Conservation (phyloP, 2,329 filamentous ascomycete genomes). For the Cryphonectria nitschkei region DNA sequence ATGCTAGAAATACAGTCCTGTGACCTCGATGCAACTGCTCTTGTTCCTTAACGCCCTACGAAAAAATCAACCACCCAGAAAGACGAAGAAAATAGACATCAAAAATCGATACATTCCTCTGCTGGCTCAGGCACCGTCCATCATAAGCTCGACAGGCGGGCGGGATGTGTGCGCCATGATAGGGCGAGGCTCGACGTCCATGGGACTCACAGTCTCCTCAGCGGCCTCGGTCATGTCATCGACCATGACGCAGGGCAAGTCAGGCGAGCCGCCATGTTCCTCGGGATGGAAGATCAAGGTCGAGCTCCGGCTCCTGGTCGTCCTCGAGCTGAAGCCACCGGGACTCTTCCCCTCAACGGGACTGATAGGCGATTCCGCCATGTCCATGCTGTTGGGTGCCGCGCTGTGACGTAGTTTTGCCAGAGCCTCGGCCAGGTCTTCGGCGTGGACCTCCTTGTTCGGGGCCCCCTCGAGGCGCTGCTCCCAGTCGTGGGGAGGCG, state of each 20-base stretch:
- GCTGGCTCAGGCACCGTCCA: conserved; percentile 48
- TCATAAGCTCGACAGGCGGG: conserved; percentile 71
- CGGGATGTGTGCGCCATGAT: conserved; percentile 64
- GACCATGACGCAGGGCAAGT: conserved; percentile 67
- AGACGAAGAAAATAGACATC: background rate
- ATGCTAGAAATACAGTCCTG: conserved; percentile 23
- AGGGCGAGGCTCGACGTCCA: conserved; percentile 46
- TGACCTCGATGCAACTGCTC: conserved; percentile 24
- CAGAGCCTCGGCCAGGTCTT: conserved; percentile 69
- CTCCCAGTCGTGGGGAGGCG: conserved; percentile 71
- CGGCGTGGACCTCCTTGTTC: conserved; percentile 71
- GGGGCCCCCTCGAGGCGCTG: conserved; percentile 69
- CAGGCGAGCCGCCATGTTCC: conserved; percentile 57
- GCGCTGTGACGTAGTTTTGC: conserved; percentile 59
- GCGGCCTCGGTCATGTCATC: conserved; percentile 68
- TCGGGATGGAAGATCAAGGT: conserved; percentile 68
- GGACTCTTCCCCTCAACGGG: conserved; percentile 33
- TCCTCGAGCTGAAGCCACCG: conserved; percentile 23
- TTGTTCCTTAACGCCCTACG: conserved; percentile 16
- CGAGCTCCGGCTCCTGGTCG: conserved; percentile 60
- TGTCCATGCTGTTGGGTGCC: conserved; percentile 29
- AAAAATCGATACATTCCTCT: background rate
- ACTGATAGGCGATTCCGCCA: conserved; percentile 37
- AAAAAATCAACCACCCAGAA: conserved; percentile 4
- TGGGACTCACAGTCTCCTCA: conserved; percentile 44